Evolutionary conservation across 257 asterid genomes (phyloP).

Genomic region (Przewalskia tangutica): DNA sequence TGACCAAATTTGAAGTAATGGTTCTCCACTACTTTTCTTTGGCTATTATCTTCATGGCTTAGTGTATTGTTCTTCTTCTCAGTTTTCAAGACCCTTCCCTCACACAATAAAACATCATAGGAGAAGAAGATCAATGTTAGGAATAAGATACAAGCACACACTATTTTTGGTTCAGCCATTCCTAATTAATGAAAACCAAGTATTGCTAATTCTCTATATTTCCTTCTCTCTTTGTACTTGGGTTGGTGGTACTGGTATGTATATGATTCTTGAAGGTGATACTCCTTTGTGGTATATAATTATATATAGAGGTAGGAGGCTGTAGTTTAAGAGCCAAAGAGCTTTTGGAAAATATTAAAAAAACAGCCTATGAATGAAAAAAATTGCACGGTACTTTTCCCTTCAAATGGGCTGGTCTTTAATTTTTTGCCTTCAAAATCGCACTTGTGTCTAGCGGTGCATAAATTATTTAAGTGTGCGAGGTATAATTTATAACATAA

Average conservation of each 20-base stretch:
- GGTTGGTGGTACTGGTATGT: not conserved
- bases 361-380: not conserved
- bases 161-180: constrained; percentile 5
- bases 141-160: not conserved
- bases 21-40: not conserved
- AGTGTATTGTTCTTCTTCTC: not conserved
- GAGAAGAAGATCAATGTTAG: constrained; percentile 11
- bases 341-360: not conserved
- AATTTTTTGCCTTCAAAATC: too few relatives aligned
- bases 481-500: too few relatives aligned
- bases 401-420: too few relatives aligned
- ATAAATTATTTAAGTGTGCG: too few relatives aligned
- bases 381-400: too few relatives aligned
- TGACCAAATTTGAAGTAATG: not conserved
- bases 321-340: not conserved
- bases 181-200: not conserved
- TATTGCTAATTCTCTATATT: not conserved
- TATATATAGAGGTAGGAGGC: not conserved
- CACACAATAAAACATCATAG: not conserved
- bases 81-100: constrained; percentile 1
- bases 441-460: too few relatives aligned
- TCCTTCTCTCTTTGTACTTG: not conserved
- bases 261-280: not conserved
- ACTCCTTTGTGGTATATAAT: not conserved
- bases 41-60: not conserved